Percentiles rank a stretch among this genome's conserved stretches.
phyloP scores from a whole-genome alignment of 2,329 filamentous ascomycete genomes.

The Cercospora beticola region DNA sequence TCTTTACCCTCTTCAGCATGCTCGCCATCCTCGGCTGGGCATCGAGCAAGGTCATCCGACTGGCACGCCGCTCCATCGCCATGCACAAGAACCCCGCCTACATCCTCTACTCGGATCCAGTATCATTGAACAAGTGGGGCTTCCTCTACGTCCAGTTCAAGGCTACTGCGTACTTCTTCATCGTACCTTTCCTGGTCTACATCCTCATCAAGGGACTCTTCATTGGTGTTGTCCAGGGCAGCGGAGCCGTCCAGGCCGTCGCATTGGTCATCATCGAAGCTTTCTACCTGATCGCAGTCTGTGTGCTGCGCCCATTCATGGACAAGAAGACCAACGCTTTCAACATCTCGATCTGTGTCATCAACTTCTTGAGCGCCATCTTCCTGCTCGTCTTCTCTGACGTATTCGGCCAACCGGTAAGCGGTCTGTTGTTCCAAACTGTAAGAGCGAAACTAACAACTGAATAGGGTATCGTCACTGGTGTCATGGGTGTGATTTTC shows the following conservation, averaged over 20 bases:
- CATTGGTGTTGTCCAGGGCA: conserved; percentile 74
- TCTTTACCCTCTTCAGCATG: conserved; percentile 86
- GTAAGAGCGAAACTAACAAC: conserved; percentile 10
- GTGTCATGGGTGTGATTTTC: conserved; percentile 84
- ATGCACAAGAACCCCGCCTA: conserved; percentile 97
- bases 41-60: conserved; percentile 81
- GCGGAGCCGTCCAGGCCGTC: conserved; percentile 72
- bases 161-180: conserved; percentile 93
- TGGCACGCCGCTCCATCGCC: conserved; percentile 81
- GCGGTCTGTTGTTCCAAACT: conserved; percentile 29
- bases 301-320: conserved; percentile 90
- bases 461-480: conserved; percentile 68
- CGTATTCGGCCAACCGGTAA: conserved; percentile 77
- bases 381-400: conserved; percentile 86
- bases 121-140: conserved; percentile 93
- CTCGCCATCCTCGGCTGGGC: conserved; percentile 78
- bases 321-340: conserved; percentile 97
- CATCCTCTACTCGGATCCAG: conserved; percentile 94
- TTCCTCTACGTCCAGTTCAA: conserved; percentile 97
- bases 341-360: conserved; percentile 85
- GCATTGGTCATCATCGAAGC: conserved; percentile 82
- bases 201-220: conserved; percentile 87
- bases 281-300: conserved; percentile 71
- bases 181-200: conserved; percentile 75
- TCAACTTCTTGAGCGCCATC: conserved; percentile 89